These are phyloP conservation scores for Penicillium cataractarum DNA, from an alignment of 495 filamentous ascomycete species.

Conservation along the genomic window DNA sequence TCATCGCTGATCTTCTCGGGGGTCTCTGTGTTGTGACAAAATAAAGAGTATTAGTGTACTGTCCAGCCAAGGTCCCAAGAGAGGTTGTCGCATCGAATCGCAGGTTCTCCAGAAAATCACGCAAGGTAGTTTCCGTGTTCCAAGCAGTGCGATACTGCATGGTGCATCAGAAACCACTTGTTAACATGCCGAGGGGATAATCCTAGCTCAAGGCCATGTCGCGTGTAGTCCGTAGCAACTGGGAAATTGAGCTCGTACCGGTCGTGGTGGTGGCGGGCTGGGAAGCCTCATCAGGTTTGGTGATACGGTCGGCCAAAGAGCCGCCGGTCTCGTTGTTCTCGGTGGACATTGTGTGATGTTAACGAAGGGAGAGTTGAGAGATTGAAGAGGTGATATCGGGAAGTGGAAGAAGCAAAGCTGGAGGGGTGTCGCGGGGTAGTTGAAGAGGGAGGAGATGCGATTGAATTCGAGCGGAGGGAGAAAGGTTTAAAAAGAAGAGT, in stretches of 20 bases:
- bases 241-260: slow-evolving; percentile 31
- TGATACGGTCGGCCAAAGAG: slow-evolving; percentile 67
- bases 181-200: background rate
- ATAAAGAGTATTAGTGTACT: slow-evolving; percentile 20
- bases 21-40: slow-evolving; percentile 8
- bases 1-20: slow-evolving; percentile 41
- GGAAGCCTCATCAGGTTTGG: slow-evolving; percentile 44
- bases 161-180: background rate
- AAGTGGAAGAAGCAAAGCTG: slow-evolving; percentile 1
- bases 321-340: slow-evolving; percentile 36
- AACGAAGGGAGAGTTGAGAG: background rate
- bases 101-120: background rate
- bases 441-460: background rate
- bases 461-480: background rate
- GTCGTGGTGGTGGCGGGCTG: slow-evolving; percentile 18
- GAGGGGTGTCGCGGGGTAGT: slow-evolving; percentile 12
- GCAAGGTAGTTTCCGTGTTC: background rate
- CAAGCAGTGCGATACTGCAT: background rate
- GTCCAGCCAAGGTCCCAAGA: slow-evolving; percentile 3
- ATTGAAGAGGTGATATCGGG: slow-evolving; percentile 2
- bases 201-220: background rate
- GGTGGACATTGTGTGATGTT: slow-evolving; percentile 34
- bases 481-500: background rate
- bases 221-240: slow-evolving; percentile 9
- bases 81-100: background rate